Evolutionary conservation across 140 eudicot genomes (phyloP).

Genomic region (Stevia rebaudiana): DNA sequence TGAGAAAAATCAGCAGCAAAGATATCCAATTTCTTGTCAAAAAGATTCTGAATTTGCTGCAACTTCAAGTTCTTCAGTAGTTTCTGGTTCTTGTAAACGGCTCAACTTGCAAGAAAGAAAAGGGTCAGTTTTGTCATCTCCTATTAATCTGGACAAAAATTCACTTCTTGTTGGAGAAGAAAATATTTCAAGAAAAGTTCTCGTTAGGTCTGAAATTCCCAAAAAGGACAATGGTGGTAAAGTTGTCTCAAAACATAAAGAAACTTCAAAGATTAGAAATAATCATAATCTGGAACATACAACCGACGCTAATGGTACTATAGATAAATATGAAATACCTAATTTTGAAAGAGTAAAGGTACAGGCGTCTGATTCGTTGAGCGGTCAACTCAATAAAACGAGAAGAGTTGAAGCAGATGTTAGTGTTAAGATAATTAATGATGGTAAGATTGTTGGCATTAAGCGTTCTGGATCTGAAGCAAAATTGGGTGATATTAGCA

Average conservation of each 20-base stretch:
- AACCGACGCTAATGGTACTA: slow-evolving; percentile 5
- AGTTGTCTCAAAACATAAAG: slow-evolving; percentile 19
- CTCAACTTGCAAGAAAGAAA: slow-evolving; percentile 38
- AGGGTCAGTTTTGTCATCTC: slow-evolving; percentile 84
- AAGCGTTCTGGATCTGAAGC: slow-evolving; percentile 17
- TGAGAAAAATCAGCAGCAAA: slow-evolving; percentile 35
- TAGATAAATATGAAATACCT: slow-evolving; percentile 31
- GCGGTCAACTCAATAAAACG: slow-evolving; percentile 33
- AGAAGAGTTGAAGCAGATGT: slow-evolving; percentile 29
- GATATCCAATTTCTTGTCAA: slow-evolving; percentile 22
- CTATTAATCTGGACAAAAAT: slow-evolving; percentile 28
- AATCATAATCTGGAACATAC: slow-evolving; percentile 25
- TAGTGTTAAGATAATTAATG: slow-evolving; percentile 20
- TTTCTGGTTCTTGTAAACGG: slow-evolving; percentile 59
- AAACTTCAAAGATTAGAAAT: slow-evolving; percentile 16
- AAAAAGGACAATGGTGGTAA: slow-evolving; percentile 35
- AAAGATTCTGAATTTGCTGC: slow-evolving; percentile 53
- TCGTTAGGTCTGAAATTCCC: slow-evolving; percentile 18
- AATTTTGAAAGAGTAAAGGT: slow-evolving; percentile 27
- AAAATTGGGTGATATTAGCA: slow-evolving; percentile 16
- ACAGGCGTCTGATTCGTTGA: slow-evolving; percentile 24
- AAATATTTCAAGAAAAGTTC: slow-evolving; percentile 31
- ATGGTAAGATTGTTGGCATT: slow-evolving; percentile 24
- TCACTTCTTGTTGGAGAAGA: slow-evolving; percentile 30
- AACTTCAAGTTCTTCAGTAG: slow-evolving; percentile 77